Evolutionary conservation across 2,329 filamentous ascomycete genomes (phyloP), one percentile per base, ranked within the genome.

Genomic region (Apiospora aurea): DNA sequence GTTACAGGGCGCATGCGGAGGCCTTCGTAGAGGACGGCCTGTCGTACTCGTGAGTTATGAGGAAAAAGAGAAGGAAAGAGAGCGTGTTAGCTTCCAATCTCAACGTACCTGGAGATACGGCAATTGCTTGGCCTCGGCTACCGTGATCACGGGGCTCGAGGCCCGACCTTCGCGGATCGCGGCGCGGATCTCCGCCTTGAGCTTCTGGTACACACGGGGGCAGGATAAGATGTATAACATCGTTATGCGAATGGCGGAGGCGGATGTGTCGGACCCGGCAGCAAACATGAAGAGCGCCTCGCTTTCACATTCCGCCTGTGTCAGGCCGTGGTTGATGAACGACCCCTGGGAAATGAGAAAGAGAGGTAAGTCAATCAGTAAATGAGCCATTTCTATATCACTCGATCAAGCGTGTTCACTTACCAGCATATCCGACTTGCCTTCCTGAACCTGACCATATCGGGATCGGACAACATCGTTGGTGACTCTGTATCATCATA

Each of bases 211-310:
- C 0, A 86, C 81, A 0, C 80, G 80, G 0, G 85, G 86, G 34
- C 82, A 82, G 14, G 83, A 85, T 44, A 84, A 82, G 71, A 88
- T 77, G 76, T 85, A 84, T 41, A 88, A 81, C 61, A 88, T 69
- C 4, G 83, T 85, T 49, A 83, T 79, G 3, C 87, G 83, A 4
- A 89, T 80, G 2, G 83, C 82, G 0, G 83, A 85, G 0, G 87
- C 84, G 0, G 86, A 87, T 16, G 85, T 88, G 73, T 89, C 87
- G 1, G 85, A 85, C 7, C 87, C 76, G 4, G 75, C 76, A 13
- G 74, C 51, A 34, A 76, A 74, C 71, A 74, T 73, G 51, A 80
- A 73, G 26, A 79, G 72, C 1, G 71, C 74, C 69, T 81, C 79
- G 1, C 75, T 73, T 38, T 77, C 76, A 51, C 77, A 79, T 67